Base-by-base conservation (phyloP, 768 basidiomycete genomes). In the Rhizopogon vesiculosus region DNA sequence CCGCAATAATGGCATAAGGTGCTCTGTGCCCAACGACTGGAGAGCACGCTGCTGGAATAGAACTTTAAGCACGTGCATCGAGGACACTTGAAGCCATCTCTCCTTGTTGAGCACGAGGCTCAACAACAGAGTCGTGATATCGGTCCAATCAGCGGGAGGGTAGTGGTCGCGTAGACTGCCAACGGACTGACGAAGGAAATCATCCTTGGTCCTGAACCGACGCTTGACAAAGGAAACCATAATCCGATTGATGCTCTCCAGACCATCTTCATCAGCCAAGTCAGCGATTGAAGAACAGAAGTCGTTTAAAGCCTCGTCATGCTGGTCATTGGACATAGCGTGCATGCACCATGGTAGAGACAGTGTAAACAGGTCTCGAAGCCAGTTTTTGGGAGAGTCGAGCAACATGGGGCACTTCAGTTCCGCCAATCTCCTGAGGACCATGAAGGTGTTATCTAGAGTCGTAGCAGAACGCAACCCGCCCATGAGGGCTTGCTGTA, bases 171-270 rank as follows among this genome's bases (percentile, higher is more conserved):
- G 84, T 39, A 98, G 78, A 61, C 89, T 87, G 2, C 84, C 78
- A 19, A 93, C 86, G 0, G 91, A 93, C 66, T 97, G 93, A 5
- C 92, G 85, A 56, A 96, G 79, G 73, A 96, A 96, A 71, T 97
- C 94, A 51, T 98, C 94, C 64, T 87, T 87, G 2, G 93, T 93
- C 46, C 94, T 79, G 77, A 98, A 97, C 50, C 90, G 87, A 19
- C 79, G 77, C 69, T 91, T 91, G 54, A 89, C 83, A 62, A 95
- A 95, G 3, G 91, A 93, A 4, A 78, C 86, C 87, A 96, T 90
- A 64, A 98, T 89, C 46, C 90, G 86, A 52, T 84, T 79, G 62
- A 97, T 90, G 63, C 87, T 89, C n/a, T 82, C 78, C 29, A 85
- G 80, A 28, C 84, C 85, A 60, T 92, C 88, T 46, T 74, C 68